Evolutionary conservation across 2,329 filamentous ascomycete genomes (phyloP), one percentile per base, ranked within the genome.

Genomic region (Hymenoscyphus linearis): DNA sequence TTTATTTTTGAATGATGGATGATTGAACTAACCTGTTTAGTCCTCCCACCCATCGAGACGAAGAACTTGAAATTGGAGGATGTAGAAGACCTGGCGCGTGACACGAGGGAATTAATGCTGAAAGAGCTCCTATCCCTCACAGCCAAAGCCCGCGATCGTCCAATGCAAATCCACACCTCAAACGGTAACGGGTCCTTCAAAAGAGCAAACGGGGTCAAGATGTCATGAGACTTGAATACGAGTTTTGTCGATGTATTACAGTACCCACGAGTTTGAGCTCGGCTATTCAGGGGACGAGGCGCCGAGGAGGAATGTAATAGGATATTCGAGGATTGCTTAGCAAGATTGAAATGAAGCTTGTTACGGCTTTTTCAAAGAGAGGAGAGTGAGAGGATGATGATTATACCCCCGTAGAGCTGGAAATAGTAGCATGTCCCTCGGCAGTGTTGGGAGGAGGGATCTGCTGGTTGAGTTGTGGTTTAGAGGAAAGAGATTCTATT

Each of bases 41-140:
- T 96, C 25, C 79, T 96, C 58, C 85, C 90, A 69, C 90, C 92
- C 2, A 92, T 97, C 64, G 80, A 85, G 55, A 97, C 92, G 12
- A 81, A 84, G 66, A 85, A 85, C 58, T 81, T 96, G 66, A 90
- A 84, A 18, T 64, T 88, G 26, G 85, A 86, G 58, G 91, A 96
- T 73, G 90, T 96, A 58, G 89, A 95, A 67, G 82, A 84, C 62
- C 78, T 96, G 52, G 82, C 87, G 57, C 79, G 81, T 60, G 82
- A 81, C 59, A 90, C 88, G 2, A 83, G 87, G 60, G 87, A 91
- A 22, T 75, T 85, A 57, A 96, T 96, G 91, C 81, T 93, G 65
- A 80, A 82, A 66, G 88, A 88, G 70, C 76, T 88, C 50, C 65
- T 84, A 18, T 70, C 72, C 35, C 75, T 88, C 25, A 83, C 84